Base-by-base conservation (phyloP, 108 stramenopile genomes). In the Hondaea fermentalgiana region DNA sequence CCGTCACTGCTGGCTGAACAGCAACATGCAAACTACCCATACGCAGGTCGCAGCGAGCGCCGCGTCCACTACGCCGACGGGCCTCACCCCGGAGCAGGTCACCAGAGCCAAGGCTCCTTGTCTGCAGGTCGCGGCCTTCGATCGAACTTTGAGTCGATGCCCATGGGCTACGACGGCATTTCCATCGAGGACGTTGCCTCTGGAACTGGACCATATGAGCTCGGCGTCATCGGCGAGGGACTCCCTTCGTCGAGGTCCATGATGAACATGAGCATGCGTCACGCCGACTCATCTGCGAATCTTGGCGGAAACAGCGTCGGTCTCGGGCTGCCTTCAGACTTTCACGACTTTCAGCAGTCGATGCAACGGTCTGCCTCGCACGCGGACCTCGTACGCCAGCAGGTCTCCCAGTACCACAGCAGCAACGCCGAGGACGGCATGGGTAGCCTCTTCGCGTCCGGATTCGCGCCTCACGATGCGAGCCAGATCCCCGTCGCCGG, bases 401-500 rank as follows among this genome's bases (percentile, higher is more conserved):
- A 83, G 49, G 19, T 47, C 76, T 53, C n/a, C 49, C 76, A 83
- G 28, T 53, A 16, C 76, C 49, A 14, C 49, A 17, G 4, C 23
- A 17, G 25, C 35, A 35, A 35, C 16, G 76, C 43, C 5, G 76
- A 83, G 51, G 76, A 83, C 1, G 49, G 49, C 51, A 83, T 83
- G 76, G 49, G 23, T 28, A 1, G 76, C n/a, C 45, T 83, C 25
- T 83, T 83, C 49, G 76, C 51, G 3, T 69, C 64, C 25, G 76
- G 76, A 0, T 83, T 83, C 28, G 76, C 76, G 10, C 76, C 76
- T 14, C 76, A 83, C 49, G 76, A 83, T 35, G 76, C 76, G 51
- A 47, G 76, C 76, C 76, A 28, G 76, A 83, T 83, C 23, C 76
- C 76, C 14, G 76, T 83, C 5, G 76, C 76, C 76, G 76, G 49